phyloP scores from a whole-genome alignment of 306 rosid species.

The Leucaena leucocephala region DNA sequence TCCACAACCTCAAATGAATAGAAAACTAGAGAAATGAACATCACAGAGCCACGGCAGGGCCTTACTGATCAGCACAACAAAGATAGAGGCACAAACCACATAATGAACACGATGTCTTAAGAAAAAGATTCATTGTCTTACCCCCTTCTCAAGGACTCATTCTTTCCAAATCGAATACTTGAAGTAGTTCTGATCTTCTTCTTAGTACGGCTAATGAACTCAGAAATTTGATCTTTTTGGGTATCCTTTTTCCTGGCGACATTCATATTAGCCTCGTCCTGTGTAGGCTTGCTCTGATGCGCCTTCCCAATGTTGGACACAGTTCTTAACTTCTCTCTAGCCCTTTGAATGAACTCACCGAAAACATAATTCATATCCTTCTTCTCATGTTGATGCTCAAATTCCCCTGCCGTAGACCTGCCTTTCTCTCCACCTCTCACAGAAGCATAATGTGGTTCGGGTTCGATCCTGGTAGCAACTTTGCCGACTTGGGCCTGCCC shows the following conservation, averaged over 20 bases:
- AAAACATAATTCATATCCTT: constrained; percentile 45
- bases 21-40: not conserved
- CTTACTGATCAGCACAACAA: constrained; percentile 18
- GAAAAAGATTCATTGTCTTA: not conserved
- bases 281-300: constrained; percentile 32
- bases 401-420: not conserved
- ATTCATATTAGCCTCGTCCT: constrained; percentile 6
- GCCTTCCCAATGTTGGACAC: constrained; percentile 36
- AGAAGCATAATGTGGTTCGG: not conserved
- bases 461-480: not conserved
- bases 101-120: not conserved
- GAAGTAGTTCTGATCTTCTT: constrained; percentile 53
- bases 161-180: constrained; percentile 31
- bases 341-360: constrained; percentile 44
- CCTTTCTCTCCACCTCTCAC: not conserved
- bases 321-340: constrained; percentile 42
- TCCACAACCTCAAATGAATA: not conserved
- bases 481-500: constrained; percentile 10
- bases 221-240: constrained; percentile 46
- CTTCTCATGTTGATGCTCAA: constrained; percentile 23
- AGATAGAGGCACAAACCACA: constrained; percentile 1
- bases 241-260: constrained; percentile 37
- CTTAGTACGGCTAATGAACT: constrained; percentile 48
- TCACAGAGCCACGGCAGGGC: not conserved
- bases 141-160: constrained; percentile 43